A percentile compares a stretch with the other conserved stretches of the same genome.
Conservation (phyloP, 345 rosid genomes). For the Arabis hirsuta region DNA sequence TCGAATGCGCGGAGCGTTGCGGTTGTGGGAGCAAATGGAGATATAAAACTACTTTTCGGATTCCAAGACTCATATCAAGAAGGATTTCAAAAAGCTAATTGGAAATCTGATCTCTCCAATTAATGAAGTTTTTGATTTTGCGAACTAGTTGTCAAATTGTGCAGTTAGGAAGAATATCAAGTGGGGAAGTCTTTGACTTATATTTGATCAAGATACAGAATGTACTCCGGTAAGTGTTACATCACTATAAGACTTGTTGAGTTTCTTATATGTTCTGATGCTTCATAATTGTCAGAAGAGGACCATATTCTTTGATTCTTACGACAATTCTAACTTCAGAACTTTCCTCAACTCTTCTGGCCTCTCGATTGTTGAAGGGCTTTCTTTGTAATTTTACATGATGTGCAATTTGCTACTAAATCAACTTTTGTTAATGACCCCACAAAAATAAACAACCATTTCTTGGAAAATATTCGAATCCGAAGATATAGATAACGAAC, state of each 20-base stretch:
- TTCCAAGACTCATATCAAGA: conserved; percentile 3
- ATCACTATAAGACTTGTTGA: conserved; percentile 37
- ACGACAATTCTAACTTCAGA: not conserved
- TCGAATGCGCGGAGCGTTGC: conserved; percentile 24
- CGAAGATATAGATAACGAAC: no score
- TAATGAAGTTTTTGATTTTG: not conserved
- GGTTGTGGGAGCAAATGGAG: conserved; percentile 63
- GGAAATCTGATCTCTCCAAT: not conserved
- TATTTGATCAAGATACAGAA: conserved; percentile 24
- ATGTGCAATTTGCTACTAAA: not conserved
- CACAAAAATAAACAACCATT: no score
- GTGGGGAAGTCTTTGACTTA: conserved; percentile 29
- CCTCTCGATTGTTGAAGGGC: conserved; percentile 23
- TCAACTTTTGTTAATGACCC: not conserved
- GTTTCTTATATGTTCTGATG: conserved; percentile 32
- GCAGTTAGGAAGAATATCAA: conserved; percentile 6
- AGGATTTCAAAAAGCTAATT: no score
- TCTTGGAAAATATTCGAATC: no score
- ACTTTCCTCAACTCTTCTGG: conserved; percentile 18
- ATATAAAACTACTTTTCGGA: conserved; percentile 64
- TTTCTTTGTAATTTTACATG: conserved; percentile 3
- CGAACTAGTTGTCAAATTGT: conserved; percentile 1
- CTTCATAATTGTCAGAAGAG: conserved; percentile 32
- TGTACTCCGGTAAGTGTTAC: conserved; percentile 26
- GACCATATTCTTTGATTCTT: conserved; percentile 27